Base-by-base conservation (phyloP, 768 basidiomycete species). In the Amanita muscaria region DNA sequence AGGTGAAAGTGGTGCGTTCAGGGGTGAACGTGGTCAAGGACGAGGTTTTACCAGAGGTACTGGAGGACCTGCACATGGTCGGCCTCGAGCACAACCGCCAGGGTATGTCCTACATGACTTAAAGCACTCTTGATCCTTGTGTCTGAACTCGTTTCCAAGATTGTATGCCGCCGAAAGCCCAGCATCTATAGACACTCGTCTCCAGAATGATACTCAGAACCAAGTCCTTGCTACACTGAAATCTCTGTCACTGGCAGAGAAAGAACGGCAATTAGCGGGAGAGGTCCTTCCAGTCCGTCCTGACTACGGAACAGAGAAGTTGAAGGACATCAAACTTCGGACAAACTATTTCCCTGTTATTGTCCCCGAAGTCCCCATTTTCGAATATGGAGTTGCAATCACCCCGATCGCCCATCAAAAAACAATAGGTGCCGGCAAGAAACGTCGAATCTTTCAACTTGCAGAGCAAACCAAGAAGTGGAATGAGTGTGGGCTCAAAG, bases 311-410 rank as follows among this genome's bases (percentile, higher is more conserved):
- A 75, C 64, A 1, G 51, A 50, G 1, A 80, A 81, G 8, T 66
- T n/a, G n/a, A n/a, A 49, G 29, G 31, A 58, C 8, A 67, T 79
- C 53, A 72, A 65, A 34, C 57, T 85, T 12, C 70, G 84, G 5
- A 69, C 81, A 36, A 87, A 86, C 53, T 83, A 79, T 64, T 84
- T 84, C 59, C 69, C 80, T 0, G 65, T 86, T 21, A 66, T 64
- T 37, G 58, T 77, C 8, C 69, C 70, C 1, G 70, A 73, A 30
- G 67, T 64, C 0, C 60, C 69, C 2, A 53, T 79, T 7, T 77
- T 68, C 54, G 83, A 87, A 46, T 87, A 86, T 54, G 69, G 73
- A 46, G 72, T 84, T 12, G 54, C 69, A 2, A 75, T 83, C 24
- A 59, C 67, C 5, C 79, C 80, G 0, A 59, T 64, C n/a, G 64